Evolutionary conservation across 2,329 filamentous ascomycete genomes (phyloP).

Genomic region (Trichoderma endophyticum): DNA sequence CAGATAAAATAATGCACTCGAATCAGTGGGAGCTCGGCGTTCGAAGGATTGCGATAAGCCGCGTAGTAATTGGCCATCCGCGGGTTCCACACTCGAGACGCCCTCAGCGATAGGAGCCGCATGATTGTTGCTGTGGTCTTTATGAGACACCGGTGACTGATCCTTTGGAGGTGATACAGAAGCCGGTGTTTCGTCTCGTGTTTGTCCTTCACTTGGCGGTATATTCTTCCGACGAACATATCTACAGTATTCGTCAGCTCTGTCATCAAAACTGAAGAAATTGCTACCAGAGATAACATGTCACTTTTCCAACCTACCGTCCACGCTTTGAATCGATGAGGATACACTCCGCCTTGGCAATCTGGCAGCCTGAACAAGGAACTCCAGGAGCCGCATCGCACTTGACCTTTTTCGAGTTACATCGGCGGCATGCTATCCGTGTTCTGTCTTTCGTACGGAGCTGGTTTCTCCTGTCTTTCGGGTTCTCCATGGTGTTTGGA

Average conservation of each 20-base stretch:
- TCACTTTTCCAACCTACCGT: neutral
- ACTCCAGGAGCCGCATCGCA: neutral
- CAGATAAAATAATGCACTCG: neutral
- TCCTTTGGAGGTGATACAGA: neutral
- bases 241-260: neutral
- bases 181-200: neutral
- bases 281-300: neutral
- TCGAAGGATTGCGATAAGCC: neutral
- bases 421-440: slow-evolving; percentile 2
- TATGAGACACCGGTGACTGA: neutral
- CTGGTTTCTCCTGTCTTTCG: neutral
- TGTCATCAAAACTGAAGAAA: neutral
- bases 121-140: neutral
- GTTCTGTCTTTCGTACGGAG: neutral
- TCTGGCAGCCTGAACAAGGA: slow-evolving; percentile 4
- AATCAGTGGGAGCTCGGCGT: neutral
- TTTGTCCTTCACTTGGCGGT: neutral
- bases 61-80: neutral
- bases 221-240: slow-evolving; percentile 1
- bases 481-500: neutral
- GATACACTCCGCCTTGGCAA: neutral
- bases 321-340: neutral
- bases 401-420: slow-evolving; percentile 9
- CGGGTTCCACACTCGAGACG: neutral
- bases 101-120: neutral